These are phyloP conservation scores for Piromyces finnis DNA, from an alignment of 192 early-diverging fungal species.

Conservation along the genomic window DNA sequence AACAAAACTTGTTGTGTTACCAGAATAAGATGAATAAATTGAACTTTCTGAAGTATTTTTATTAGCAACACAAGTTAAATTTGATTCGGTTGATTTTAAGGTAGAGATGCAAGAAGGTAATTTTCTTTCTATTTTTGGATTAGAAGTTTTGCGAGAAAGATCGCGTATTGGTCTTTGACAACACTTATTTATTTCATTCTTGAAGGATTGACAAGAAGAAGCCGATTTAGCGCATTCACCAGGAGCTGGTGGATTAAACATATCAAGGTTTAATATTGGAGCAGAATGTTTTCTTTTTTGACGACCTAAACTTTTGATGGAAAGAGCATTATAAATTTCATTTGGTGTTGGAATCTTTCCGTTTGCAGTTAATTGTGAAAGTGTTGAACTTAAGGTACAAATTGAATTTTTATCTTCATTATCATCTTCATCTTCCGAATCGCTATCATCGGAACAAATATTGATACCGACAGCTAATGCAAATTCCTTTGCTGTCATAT, in stretches of 20 bases:
- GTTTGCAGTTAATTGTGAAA: background rate
- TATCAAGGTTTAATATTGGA: background rate
- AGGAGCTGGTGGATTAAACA: background rate
- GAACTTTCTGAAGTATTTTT: background rate
- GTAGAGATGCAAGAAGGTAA: background rate
- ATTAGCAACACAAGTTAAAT: background rate
- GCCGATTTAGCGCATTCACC: background rate
- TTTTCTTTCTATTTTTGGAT: background rate
- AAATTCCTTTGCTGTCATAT: background rate
- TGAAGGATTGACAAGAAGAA: background rate
- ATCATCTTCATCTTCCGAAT: background rate
- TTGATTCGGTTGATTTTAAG: background rate
- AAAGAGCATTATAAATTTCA: background rate
- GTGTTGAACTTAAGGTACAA: background rate
- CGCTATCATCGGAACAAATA: background rate
- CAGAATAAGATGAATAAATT: background rate
- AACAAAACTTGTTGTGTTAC: background rate
- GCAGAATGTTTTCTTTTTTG: background rate
- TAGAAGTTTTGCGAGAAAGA: background rate
- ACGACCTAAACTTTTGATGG: background rate
- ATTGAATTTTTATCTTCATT: background rate
- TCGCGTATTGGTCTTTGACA: background rate
- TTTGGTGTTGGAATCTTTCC: background rate
- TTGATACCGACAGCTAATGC: background rate
- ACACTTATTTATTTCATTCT: background rate